Percentiles rank a stretch among this genome's conserved stretches.
These are phyloP conservation scores for Seiridium unicorne DNA, from an alignment of 2,329 filamentous ascomycete genomes.

Conservation along the genomic window DNA sequence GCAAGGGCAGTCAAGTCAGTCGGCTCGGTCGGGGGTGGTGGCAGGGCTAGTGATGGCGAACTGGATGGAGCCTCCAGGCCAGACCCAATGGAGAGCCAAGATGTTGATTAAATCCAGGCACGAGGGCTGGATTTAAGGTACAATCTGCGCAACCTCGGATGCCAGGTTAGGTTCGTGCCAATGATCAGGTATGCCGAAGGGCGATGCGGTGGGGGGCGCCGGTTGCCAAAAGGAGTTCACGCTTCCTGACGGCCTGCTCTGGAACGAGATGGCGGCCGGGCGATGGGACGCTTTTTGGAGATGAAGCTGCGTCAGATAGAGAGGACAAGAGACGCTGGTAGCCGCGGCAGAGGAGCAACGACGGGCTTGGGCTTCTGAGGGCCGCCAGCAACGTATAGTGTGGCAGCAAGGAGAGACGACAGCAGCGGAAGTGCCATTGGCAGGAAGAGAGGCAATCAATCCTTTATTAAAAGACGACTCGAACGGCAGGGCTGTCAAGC, in stretches of 20 bases:
- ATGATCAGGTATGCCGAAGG: not conserved
- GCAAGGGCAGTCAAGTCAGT: too few relatives aligned
- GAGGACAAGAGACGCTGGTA: not conserved
- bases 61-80: not conserved
- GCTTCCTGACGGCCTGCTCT: not conserved
- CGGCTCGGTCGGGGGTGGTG: too few relatives aligned
- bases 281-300: not conserved
- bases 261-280: not conserved
- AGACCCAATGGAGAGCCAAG: not conserved
- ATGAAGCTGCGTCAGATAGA: conserved; percentile 5
- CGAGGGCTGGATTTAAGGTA: not conserved
- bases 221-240: not conserved
- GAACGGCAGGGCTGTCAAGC: not conserved
- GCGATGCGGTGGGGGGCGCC: not conserved
- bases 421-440: too few relatives aligned
- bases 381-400: too few relatives aligned
- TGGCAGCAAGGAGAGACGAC: not conserved
- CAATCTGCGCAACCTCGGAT: not conserved
- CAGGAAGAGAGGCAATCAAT: not conserved
- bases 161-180: not conserved
- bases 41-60: too few relatives aligned
- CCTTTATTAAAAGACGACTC: not conserved
- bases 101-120: not conserved
- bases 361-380: not conserved
- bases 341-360: not conserved